Percentiles rank a stretch among this genome's conserved stretches.
These are phyloP conservation scores for Xerocomellus dryophilus DNA, from an alignment of 768 basidiomycete species.

Conservation along the genomic window DNA sequence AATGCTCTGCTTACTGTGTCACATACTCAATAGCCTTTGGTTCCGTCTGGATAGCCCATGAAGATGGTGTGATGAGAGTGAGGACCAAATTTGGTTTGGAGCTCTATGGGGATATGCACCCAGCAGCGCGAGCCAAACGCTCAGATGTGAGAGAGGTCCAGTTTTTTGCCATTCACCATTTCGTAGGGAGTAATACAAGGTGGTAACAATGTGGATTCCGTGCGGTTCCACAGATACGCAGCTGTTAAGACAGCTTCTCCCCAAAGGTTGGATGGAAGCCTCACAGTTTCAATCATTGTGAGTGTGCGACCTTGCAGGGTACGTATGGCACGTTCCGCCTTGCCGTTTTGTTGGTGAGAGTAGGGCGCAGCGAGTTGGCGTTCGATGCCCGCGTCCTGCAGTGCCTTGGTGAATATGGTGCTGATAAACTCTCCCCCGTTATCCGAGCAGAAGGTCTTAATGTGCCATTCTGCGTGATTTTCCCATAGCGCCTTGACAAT, in stretches of 20 bases:
- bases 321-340: no score
- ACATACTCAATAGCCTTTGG: not conserved
- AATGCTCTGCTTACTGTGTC: not conserved
- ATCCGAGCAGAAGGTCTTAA: not conserved
- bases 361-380: no score
- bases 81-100: not conserved
- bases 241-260: no score
- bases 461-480: rapidly evolving
- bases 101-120: not conserved
- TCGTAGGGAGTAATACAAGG: not conserved
- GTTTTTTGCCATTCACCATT: not conserved
- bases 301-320: no score
- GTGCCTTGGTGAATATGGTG: not conserved
- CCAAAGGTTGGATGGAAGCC: no score
- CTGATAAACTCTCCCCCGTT: constrained; percentile 3
- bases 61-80: not conserved
- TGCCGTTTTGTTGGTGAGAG: no score
- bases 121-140: not conserved
- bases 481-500: not conserved
- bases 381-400: no score
- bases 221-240: no score
- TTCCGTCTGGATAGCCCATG: not conserved
- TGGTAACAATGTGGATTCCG: not conserved
- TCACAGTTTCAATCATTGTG: no score
- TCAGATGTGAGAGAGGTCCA: not conserved